These are phyloP conservation scores for Epichloe brachyelytri DNA, from an alignment of 2,329 filamentous ascomycete species.

Conservation along the genomic window DNA sequence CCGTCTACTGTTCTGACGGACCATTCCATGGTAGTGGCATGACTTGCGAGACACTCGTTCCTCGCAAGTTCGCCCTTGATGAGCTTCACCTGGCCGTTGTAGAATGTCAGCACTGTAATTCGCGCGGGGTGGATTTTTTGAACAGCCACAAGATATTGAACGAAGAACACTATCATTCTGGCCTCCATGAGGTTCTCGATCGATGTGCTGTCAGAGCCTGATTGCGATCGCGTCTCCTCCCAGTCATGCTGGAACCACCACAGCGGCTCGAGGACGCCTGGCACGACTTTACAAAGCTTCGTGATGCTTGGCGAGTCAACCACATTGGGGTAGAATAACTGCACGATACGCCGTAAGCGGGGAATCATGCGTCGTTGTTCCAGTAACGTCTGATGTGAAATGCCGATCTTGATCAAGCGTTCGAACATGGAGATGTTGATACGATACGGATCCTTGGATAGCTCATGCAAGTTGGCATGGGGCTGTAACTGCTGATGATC, in stretches of 20 bases:
- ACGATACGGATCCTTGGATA: constrained; percentile 48
- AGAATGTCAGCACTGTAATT: constrained; percentile 78
- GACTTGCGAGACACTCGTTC: constrained; percentile 12
- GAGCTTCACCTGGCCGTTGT: constrained; percentile 66
- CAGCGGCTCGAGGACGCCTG: constrained; percentile 28
- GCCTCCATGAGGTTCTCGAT: constrained; percentile 57
- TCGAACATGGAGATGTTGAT: constrained; percentile 71
- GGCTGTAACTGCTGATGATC: constrained; percentile 72
- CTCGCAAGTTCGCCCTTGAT: constrained; percentile 38
- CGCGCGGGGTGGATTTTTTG: constrained; percentile 41
- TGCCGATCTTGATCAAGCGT: constrained; percentile 51
- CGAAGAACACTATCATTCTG: constrained; percentile 61
- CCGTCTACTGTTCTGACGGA: constrained; percentile 75
- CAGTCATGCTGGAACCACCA: constrained; percentile 39
- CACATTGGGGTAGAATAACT: constrained; percentile 33
- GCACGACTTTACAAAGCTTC: constrained; percentile 24
- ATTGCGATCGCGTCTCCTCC: constrained; percentile 33
- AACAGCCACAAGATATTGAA: constrained; percentile 50
- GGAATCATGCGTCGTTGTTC: constrained; percentile 52
- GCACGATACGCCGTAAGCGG: constrained; percentile 29
- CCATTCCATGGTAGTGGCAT: constrained; percentile 17
- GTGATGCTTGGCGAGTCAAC: constrained; percentile 25
- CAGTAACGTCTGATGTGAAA: constrained; percentile 51
- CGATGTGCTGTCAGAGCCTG: constrained; percentile 48
- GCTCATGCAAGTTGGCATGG: constrained; percentile 47